Evolutionary conservation across 108 stramenopile species (phyloP).

Genomic region (Nannochloropsis granulata): DNA sequence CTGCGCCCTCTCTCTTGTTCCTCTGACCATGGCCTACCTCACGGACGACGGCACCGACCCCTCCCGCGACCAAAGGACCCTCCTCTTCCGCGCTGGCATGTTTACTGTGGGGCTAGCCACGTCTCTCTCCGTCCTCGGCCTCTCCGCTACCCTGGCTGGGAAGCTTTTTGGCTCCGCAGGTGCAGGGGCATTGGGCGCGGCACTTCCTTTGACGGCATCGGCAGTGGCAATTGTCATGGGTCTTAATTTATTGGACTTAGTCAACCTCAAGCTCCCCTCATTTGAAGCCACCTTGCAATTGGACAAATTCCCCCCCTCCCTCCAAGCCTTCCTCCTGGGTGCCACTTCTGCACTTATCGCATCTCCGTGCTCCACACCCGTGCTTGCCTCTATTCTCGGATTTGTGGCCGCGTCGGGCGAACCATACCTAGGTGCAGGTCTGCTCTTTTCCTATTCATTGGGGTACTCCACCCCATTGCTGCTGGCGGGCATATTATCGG

Average conservation of each 20-base stretch:
- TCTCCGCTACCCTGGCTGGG: slow-evolving; percentile 28
- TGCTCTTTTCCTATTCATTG: slow-evolving; percentile 16
- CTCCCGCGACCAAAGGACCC: neutral
- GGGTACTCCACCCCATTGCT: slow-evolving; percentile 31
- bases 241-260: slow-evolving; percentile 24
- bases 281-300: slow-evolving; percentile 17
- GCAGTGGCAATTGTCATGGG: slow-evolving; percentile 21
- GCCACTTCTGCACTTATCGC: slow-evolving; percentile 27
- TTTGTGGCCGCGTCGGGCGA: slow-evolving; percentile 20
- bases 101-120: slow-evolving; percentile 16
- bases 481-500: slow-evolving; percentile 19
- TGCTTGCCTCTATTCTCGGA: slow-evolving; percentile 25
- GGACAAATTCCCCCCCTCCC: neutral
- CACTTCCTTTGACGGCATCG: slow-evolving; percentile 15
- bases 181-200: neutral
- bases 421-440: slow-evolving; percentile 8
- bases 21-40: neutral
- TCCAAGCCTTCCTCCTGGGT: neutral
- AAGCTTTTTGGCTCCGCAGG: slow-evolving; percentile 18
- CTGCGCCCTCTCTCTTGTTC: neutral
- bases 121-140: slow-evolving; percentile 25
- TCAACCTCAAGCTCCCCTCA: slow-evolving; percentile 8
- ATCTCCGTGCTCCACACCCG: slow-evolving; percentile 22
- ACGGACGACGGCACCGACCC: neutral
- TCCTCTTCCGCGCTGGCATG: neutral